Evolutionary conservation across 2,329 filamentous ascomycete genomes (phyloP).

Genomic region (Claviceps sp.): DNA sequence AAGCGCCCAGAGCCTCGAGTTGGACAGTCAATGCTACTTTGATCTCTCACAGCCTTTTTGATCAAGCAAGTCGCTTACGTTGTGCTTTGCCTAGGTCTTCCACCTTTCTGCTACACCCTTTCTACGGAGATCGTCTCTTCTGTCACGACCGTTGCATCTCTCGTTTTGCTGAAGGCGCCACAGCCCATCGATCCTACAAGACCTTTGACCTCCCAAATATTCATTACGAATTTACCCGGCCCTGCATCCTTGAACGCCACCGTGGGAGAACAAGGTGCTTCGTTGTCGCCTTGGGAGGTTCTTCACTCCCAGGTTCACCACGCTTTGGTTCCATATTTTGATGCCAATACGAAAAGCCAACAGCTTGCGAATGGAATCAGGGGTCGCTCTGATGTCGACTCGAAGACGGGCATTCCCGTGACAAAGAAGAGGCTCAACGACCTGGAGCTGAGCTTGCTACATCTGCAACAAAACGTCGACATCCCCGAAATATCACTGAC

Average conservation of each 20-base stretch:
- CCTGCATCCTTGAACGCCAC: constrained; percentile 55
- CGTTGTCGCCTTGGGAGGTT: constrained; percentile 78
- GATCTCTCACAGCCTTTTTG: no score
- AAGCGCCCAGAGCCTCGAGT: constrained; percentile 11
- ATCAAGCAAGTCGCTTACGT: not conserved
- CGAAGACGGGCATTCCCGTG: constrained; percentile 89
- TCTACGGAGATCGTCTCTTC: constrained; percentile 71
- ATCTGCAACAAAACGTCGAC: constrained; percentile 94
- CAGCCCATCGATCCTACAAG: constrained; percentile 72
- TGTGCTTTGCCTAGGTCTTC: constrained; percentile 21
- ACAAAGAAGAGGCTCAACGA: constrained; percentile 96
- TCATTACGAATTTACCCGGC: constrained; percentile 84
- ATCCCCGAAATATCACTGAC: constrained; percentile 84
- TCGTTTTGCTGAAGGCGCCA: constrained; percentile 82
- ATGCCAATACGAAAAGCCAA: constrained; percentile 81
- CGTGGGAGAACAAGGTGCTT: constrained; percentile 55
- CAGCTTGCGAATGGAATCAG: constrained; percentile 52
- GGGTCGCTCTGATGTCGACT: constrained; percentile 70
- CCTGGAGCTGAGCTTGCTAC: constrained; percentile 75
- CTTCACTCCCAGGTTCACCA: constrained; percentile 86
- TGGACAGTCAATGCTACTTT: not conserved
- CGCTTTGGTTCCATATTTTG: constrained; percentile 89
- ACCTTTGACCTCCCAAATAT: constrained; percentile 77
- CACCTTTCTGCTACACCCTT: constrained; percentile 61
- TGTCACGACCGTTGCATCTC: constrained; percentile 67